These are phyloP conservation scores for Arthroderma sp. DNA, from an alignment of 2,329 filamentous ascomycete genomes.

Conservation along the genomic window DNA sequence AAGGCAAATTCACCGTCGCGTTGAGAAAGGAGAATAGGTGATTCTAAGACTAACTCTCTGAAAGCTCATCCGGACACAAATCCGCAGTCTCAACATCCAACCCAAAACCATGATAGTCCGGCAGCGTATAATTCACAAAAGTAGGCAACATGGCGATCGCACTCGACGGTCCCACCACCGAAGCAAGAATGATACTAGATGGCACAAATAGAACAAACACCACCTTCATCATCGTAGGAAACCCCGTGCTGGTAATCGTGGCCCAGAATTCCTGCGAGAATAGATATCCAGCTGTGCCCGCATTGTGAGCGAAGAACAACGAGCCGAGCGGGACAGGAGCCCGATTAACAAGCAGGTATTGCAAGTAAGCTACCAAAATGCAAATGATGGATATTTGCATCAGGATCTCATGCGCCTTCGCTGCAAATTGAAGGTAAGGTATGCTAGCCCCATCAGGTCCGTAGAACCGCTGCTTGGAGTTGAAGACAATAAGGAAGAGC, in stretches of 20 bases:
- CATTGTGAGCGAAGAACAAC: constrained; percentile 6
- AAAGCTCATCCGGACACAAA: not conserved
- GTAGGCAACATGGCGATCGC: constrained; percentile 8
- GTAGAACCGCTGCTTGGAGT: not conserved
- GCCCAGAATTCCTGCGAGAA: constrained; percentile 7
- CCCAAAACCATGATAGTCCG: not conserved
- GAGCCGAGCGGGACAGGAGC: constrained; percentile 3
- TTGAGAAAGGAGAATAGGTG: not conserved
- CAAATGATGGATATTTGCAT: constrained; percentile 2
- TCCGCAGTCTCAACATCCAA: constrained; percentile 1
- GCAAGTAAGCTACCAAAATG: constrained; percentile 1
- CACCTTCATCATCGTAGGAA: constrained; percentile 1
- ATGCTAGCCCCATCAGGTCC: not conserved
- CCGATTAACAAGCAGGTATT: constrained; percentile 1
- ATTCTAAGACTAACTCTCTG: not conserved
- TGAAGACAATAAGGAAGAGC: not conserved
- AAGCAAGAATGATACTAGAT: constrained; percentile 6
- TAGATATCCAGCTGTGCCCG: constrained; percentile 2
- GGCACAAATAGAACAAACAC: constrained; percentile 6
- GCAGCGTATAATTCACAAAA: constrained; percentile 2
- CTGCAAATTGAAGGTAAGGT: constrained; percentile 1
- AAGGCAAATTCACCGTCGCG: too few relatives aligned
- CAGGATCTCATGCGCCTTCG: constrained; percentile 1
- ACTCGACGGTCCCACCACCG: constrained; percentile 6
- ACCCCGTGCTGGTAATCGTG: not conserved